phyloP scores from a whole-genome alignment of 192 early-diverging fungal species.

The Coemansia nantahalensis region DNA sequence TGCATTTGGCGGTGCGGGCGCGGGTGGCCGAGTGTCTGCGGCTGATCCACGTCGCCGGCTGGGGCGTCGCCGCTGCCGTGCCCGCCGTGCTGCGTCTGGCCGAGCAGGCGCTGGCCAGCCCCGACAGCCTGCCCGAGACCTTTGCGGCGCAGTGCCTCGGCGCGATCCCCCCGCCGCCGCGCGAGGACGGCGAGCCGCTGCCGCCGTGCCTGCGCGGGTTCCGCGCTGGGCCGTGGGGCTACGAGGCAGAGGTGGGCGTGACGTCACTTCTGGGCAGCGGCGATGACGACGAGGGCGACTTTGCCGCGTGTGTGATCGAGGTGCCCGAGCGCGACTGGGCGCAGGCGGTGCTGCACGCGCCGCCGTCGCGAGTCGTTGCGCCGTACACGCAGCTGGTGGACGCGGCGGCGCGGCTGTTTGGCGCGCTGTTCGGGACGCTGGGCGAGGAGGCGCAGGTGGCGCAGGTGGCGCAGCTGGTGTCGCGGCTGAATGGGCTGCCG shows the following conservation, averaged over 20 bases:
- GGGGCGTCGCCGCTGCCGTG: neutral
- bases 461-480: slow-evolving; percentile 70
- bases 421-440: slow-evolving; percentile 68
- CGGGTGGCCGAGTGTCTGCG: slow-evolving; percentile 26
- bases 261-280: slow-evolving; percentile 28
- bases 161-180: neutral
- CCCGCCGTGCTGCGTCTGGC: slow-evolving; percentile 26
- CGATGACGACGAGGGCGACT: slow-evolving; percentile 8
- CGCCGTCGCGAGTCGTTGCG: neutral
- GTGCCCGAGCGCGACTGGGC: slow-evolving; percentile 38
- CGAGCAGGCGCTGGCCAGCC: slow-evolving; percentile 20
- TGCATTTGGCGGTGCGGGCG: slow-evolving; percentile 31
- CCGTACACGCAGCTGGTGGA: slow-evolving; percentile 66
- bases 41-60: neutral
- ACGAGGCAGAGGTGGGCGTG: slow-evolving; percentile 40
- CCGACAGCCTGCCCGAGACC: slow-evolving; percentile 22
- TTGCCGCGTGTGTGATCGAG: slow-evolving; percentile 9
- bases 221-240: slow-evolving; percentile 37
- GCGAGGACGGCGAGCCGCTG: neutral
- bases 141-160: slow-evolving; percentile 3
- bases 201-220: slow-evolving; percentile 12
- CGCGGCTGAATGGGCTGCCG: slow-evolving; percentile 60
- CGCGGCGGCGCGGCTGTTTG: slow-evolving; percentile 74
- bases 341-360: neutral
- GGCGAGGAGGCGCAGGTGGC: slow-evolving; percentile 71